Conservation (phyloP, 2,329 filamentous ascomycete genomes). For the Sporothrix euskadiensis region DNA sequence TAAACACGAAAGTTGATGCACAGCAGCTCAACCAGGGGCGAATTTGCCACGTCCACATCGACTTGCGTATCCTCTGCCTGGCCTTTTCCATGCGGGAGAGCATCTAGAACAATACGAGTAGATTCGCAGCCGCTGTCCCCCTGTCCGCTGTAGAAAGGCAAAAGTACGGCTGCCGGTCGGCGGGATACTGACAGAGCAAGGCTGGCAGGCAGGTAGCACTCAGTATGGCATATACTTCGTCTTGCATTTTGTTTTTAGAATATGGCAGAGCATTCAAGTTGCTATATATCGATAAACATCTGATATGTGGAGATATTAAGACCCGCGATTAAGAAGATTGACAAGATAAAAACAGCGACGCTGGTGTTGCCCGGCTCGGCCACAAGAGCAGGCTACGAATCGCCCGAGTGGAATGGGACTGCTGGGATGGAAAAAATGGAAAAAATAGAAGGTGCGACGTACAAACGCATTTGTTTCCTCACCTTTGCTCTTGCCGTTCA, state of each 20-base stretch:
- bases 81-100: neutral
- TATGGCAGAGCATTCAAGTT: neutral
- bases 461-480: neutral
- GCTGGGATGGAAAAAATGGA: neutral
- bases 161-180: slow-evolving; percentile 4
- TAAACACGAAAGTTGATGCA: neutral
- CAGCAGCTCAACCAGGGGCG: neutral
- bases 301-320: slow-evolving; percentile 11
- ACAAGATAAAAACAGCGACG: neutral
- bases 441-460: neutral
- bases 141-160: neutral
- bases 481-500: slow-evolving; percentile 17
- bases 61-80: neutral
- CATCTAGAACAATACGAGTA: neutral
- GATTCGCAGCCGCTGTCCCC: neutral
- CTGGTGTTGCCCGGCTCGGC: slow-evolving; percentile 3
- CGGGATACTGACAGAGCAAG: neutral
- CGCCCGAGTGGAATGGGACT: neutral
- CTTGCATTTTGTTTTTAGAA: neutral
- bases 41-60: neutral
- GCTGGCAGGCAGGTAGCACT: neutral
- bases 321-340: neutral
- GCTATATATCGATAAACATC: neutral
- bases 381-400: slow-evolving; percentile 7
- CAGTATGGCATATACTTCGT: neutral